These are phyloP conservation scores for Phytophthora lateralis DNA, from an alignment of 352 stramenopile genomes.

Conservation along the genomic window DNA sequence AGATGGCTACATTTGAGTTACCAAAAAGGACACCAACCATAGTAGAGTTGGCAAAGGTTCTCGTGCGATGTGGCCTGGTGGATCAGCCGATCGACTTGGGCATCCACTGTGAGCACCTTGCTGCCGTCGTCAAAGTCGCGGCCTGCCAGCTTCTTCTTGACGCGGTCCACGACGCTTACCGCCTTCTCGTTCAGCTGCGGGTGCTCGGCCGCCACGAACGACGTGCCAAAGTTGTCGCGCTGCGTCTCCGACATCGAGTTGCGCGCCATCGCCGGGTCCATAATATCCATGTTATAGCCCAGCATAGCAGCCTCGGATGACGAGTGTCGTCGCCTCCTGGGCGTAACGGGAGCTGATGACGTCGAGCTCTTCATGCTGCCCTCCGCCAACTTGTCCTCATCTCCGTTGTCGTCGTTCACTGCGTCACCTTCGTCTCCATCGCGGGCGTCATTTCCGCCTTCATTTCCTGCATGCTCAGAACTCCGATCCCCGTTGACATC, in stretches of 20 bases:
- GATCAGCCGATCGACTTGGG: constrained; percentile 98
- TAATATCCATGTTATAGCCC: constrained; percentile 59
- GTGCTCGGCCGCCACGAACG: constrained; percentile 62
- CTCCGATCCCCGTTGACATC: constrained; percentile 25
- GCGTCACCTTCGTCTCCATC: constrained; percentile 32
- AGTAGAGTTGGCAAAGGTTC: constrained; percentile 99
- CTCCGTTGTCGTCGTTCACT: constrained; percentile 19
- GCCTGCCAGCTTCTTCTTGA: constrained; percentile 99
- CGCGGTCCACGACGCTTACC: constrained; percentile 95
- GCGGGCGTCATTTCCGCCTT: constrained; percentile 19
- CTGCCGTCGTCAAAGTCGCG: constrained; percentile 95
- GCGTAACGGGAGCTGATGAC: constrained; percentile 44
- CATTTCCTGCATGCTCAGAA: constrained; percentile 24
- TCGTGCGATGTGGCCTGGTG: constrained; percentile 98
- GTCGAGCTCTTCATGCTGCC: constrained; percentile 69
- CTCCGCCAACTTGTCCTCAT: constrained; percentile 45
- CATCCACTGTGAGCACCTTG: constrained; percentile 81
- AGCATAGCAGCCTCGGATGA: constrained; percentile 70
- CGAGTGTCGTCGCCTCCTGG: constrained; percentile 60
- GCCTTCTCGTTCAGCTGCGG: constrained; percentile 91
- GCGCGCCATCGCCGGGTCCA: constrained; percentile 55
- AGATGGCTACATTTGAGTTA: constrained; percentile 32
- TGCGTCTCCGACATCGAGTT: constrained; percentile 72
- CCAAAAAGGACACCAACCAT: constrained; percentile 97
- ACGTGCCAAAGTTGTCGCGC: constrained; percentile 54